phyloP scores from a whole-genome alignment of 345 rosid genomes.

The Salix koriyanagi region DNA sequence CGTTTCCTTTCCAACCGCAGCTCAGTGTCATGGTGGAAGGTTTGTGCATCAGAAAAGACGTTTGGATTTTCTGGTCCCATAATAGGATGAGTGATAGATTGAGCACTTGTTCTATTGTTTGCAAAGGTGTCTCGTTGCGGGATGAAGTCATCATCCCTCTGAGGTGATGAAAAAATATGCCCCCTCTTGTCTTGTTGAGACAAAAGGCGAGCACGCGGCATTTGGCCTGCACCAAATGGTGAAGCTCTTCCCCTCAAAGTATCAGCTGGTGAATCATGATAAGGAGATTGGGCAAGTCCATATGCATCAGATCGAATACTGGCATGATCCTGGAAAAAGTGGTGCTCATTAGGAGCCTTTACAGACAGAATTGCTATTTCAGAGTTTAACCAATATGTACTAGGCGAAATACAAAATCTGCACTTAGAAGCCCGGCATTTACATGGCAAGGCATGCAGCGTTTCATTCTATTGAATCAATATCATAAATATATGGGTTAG shows the following conservation, averaged over 20 bases:
- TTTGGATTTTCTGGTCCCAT: constrained; percentile 40
- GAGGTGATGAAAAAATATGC: constrained; percentile 45
- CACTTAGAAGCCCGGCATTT: background rate
- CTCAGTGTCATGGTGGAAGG: constrained; percentile 35
- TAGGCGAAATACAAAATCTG: background rate
- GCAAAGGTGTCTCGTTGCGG: constrained; percentile 45
- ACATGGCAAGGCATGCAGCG: background rate
- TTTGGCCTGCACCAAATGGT: constrained; percentile 48
- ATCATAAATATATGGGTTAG: background rate
- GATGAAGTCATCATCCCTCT: constrained; percentile 46
- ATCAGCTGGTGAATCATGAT: constrained; percentile 49
- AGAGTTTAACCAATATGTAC: constrained; percentile 4
- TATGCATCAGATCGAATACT: constrained; percentile 42
- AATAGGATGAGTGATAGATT: constrained; percentile 28
- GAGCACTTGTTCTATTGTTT: constrained; percentile 37
- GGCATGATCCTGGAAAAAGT: constrained; percentile 57
- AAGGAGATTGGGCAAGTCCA: constrained; percentile 51
- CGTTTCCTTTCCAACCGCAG: constrained; percentile 47
- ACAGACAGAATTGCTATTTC: constrained; percentile 9
- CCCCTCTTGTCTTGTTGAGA: constrained; percentile 64
- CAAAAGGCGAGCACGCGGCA: constrained; percentile 46
- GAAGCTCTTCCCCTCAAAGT: constrained; percentile 47
- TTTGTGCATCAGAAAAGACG: constrained; percentile 37
- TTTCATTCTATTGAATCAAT: background rate
- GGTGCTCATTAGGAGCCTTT: constrained; percentile 61